Conservation (phyloP, 441 rosid species). For the Euphorbia celastroides region DNA sequence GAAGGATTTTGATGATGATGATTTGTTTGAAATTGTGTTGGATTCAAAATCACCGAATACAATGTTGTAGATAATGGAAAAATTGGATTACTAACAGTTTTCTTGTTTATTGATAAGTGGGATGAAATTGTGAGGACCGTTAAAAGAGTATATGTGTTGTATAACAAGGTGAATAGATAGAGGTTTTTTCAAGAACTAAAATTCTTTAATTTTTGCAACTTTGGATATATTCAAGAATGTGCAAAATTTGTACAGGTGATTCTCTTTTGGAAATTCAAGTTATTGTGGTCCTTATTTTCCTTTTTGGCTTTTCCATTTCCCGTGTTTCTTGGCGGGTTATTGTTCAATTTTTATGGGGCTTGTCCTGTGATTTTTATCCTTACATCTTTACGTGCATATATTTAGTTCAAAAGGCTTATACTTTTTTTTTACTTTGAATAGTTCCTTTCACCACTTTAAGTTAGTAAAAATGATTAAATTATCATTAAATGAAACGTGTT, state of each 20-base stretch:
- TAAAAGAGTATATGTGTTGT: constrained; percentile 3
- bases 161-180: constrained; percentile 11
- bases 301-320: background rate
- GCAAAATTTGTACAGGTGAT: constrained; percentile 9
- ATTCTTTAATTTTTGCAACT: constrained; percentile 10
- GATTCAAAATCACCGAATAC: constrained; percentile 50
- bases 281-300: background rate
- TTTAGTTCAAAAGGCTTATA: too few species aligned
- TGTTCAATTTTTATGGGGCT: too few species aligned
- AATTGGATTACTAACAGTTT: constrained; percentile 7
- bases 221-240: constrained; percentile 1
- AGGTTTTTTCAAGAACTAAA: background rate
- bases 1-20: constrained; percentile 74
- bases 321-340: background rate
- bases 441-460: too few species aligned
- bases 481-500: too few species aligned
- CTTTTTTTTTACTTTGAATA: too few species aligned
- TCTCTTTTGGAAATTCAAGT: background rate
- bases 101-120: constrained; percentile 11
- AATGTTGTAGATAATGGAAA: constrained; percentile 21
- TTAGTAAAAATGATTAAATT: too few species aligned
- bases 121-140: constrained; percentile 17
- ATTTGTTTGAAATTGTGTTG: constrained; percentile 78
- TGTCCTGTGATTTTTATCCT: too few species aligned
- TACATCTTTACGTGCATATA: too few species aligned